Percentiles rank a stretch among this genome's conserved stretches.
Evolutionary conservation across 108 stramenopile genomes (phyloP).

Genomic region (Cafeteria roenbergensis): DNA sequence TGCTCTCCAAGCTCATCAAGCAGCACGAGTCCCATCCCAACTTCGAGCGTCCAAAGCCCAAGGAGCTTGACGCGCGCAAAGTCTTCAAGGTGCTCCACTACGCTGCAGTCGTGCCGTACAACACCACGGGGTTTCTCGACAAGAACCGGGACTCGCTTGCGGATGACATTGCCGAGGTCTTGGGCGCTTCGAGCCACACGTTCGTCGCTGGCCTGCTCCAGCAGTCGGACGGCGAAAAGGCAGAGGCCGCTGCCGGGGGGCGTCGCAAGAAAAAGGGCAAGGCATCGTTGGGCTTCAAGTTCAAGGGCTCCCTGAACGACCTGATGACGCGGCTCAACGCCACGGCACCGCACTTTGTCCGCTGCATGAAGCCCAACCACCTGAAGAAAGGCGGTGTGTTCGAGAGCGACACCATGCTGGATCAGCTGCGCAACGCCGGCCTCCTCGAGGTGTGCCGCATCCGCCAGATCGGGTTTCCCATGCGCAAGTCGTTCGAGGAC

Average conservation of each 20-base stretch:
- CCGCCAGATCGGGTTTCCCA: constrained; percentile 46
- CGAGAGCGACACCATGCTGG: constrained; percentile 23
- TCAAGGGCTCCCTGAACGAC: constrained; percentile 65
- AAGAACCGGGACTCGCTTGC: constrained; percentile 47
- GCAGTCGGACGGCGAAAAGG: background rate
- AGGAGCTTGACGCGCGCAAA: constrained; percentile 18
- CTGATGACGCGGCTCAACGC: constrained; percentile 68
- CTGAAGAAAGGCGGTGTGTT: constrained; percentile 37
- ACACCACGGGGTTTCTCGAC: constrained; percentile 34
- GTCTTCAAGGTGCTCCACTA: constrained; percentile 38
- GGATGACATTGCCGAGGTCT: constrained; percentile 36
- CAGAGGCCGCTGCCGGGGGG: too few species aligned
- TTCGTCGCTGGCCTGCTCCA: constrained; percentile 21
- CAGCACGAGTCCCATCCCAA: constrained; percentile 37
- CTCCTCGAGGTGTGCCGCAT: constrained; percentile 43
- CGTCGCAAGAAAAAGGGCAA: constrained; percentile 11
- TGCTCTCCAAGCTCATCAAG: constrained; percentile 35
- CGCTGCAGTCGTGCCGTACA: constrained; percentile 37
- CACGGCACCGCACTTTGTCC: constrained; percentile 91
- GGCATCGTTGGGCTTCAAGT: constrained; percentile 52
- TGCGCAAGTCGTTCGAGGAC: constrained; percentile 43
- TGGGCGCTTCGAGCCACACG: constrained; percentile 22
- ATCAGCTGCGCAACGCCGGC: constrained; percentile 37
- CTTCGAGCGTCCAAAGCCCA: constrained; percentile 28
- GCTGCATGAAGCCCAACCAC: constrained; percentile 94